phyloP scores from a whole-genome alignment of 805 yeast genomes.

The Clavispora fructus region DNA sequence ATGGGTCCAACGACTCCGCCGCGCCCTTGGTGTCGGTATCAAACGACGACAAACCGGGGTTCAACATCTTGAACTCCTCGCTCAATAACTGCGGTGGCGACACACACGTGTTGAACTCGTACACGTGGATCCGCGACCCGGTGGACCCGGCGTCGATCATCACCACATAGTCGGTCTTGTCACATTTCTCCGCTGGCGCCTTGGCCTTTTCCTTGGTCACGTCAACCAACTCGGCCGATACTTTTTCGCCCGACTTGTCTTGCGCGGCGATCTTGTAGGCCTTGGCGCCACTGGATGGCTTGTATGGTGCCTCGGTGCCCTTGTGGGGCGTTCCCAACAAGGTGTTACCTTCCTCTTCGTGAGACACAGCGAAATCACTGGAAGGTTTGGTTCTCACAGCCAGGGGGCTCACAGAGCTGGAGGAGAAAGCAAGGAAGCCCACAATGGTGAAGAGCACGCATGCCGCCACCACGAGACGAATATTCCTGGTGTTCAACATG shows the following conservation, averaged over 20 bases:
- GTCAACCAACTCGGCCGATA: not conserved
- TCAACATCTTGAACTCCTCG: slow-evolving; percentile 82
- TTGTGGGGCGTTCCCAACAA: slow-evolving; percentile 31
- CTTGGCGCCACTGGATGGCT: slow-evolving; percentile 7
- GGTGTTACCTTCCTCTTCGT: slow-evolving; percentile 19
- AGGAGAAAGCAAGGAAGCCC: slow-evolving; percentile 44
- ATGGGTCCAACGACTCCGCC: slow-evolving; percentile 82
- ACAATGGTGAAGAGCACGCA: slow-evolving; percentile 47
- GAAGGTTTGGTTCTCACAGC: slow-evolving; percentile 24
- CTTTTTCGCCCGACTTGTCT: not conserved
- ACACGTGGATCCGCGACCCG: slow-evolving; percentile 93
- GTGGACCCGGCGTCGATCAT: slow-evolving; percentile 99
- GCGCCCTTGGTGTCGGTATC: slow-evolving; percentile 80
- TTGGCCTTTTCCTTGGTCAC: slow-evolving; percentile 2
- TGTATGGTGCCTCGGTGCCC: slow-evolving; percentile 34
- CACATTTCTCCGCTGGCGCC: slow-evolving; percentile 15
- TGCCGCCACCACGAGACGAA: slow-evolving; percentile 49
- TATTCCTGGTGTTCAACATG: slow-evolving; percentile 42
- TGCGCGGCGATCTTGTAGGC: not conserved
- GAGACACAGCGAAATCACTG: slow-evolving; percentile 8
- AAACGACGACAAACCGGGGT: slow-evolving; percentile 87
- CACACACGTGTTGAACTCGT: slow-evolving; percentile 81
- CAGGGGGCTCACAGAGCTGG: slow-evolving; percentile 28
- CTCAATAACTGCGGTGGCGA: slow-evolving; percentile 75
- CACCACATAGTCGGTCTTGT: slow-evolving; percentile 63